phyloP scores from a whole-genome alignment of 441 rosid species.

The Populus tomentosa region DNA sequence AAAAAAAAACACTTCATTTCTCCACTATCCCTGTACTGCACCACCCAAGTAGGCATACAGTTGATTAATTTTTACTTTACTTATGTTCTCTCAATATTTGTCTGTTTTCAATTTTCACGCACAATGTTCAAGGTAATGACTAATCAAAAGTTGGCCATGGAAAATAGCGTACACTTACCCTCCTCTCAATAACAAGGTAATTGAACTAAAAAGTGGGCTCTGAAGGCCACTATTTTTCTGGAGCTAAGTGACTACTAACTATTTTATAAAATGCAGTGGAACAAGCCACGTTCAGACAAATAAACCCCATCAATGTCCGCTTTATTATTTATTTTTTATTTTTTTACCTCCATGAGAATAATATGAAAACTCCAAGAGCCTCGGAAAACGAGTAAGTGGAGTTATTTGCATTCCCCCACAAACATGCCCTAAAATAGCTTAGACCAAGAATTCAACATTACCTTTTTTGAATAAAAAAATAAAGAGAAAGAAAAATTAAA shows the following conservation, averaged over 20 bases:
- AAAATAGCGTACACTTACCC: neutral
- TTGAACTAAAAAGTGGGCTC: constrained; percentile 31
- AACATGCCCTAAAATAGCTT: constrained; percentile 51
- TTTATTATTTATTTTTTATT: neutral
- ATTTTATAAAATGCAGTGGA: neutral
- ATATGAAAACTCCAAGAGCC: constrained; percentile 48
- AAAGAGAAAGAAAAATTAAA: too few relatives aligned
- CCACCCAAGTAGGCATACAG: too few relatives aligned
- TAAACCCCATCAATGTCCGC: constrained; percentile 33
- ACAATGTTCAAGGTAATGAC: constrained; percentile 20
- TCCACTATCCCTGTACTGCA: too few relatives aligned
- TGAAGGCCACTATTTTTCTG: too few relatives aligned
- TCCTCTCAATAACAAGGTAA: constrained; percentile 38
- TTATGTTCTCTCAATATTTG: neutral
- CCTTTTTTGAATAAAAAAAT: constrained; percentile 2
- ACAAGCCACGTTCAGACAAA: constrained; percentile 35
- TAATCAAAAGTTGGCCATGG: constrained; percentile 12
- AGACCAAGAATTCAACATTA: constrained; percentile 41
- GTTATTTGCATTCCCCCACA: constrained; percentile 54
- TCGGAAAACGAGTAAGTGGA: constrained; percentile 69
- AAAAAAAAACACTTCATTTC: too few relatives aligned
- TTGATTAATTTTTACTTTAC: too few relatives aligned
- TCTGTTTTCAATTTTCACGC: constrained; percentile 10
- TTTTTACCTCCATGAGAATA: constrained; percentile 24
- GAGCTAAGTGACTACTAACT: too few relatives aligned